Base-by-base conservation (phyloP, 208 protist genomes). In the Trypanosoma theileri region DNA sequence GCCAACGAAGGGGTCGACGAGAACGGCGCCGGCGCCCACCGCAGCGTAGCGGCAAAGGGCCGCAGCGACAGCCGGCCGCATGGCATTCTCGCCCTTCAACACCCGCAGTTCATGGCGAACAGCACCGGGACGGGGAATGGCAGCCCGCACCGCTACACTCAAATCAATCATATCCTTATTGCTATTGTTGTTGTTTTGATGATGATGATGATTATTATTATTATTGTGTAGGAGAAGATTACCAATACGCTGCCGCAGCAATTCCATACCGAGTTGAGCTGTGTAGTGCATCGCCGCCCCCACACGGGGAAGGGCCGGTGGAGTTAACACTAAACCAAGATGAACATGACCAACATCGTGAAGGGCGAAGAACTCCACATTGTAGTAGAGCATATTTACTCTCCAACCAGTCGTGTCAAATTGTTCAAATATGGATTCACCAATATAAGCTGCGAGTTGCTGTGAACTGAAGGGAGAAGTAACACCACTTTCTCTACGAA, bases 321-420 rank as follows among this genome's bases (percentile, higher is more conserved):
- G 73, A 13, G 53, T 79, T 13, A 89, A 54, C 22, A 55, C 59
- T 8, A 80, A 14, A 14, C 72, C 73, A 1, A 75, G 14, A 28
- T 80, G 67, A 4, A 71, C 64, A 6, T 77, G 35, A 14, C 71
- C 28, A 14, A 70, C 59, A 19, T 84, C 73, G 22, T 82, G 74
- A n/a, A 82, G 48, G 1, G 71, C 61, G 21, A 73, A 80, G 16
- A 86, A 75, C 67, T 84, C 75, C 17, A 84, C 68, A 68, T 82
- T 80, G 66, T 82, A 61, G 62, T 82, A 82, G 17, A 84, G 41
- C 80, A 84, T 86, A 56, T 73, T 82, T 45, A 89, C 80, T 16
- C 60, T 28, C 84, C 77, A 86, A 13, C 65, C 55, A 22, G 44
- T 8, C 0, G 22, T 22, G 17, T 77, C 42, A 58, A 80, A 66